Percentiles rank a stretch among this genome's conserved stretches.
These are phyloP conservation scores for Yarrowia divulgata DNA, from an alignment of 805 yeast species.

Conservation along the genomic window DNA sequence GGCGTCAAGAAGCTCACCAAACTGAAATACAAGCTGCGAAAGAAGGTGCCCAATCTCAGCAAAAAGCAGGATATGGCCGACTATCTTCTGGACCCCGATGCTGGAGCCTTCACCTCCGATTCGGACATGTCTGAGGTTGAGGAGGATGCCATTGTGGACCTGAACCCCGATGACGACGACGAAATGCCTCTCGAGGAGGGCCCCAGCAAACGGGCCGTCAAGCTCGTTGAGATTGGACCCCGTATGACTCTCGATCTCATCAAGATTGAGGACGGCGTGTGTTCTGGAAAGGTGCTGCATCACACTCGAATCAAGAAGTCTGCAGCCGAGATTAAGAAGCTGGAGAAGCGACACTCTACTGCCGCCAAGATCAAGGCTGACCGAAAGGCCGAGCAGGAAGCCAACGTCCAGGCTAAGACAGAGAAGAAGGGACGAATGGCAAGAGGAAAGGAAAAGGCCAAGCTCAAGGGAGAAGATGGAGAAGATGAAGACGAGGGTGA, in stretches of 20 bases:
- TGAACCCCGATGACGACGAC: constrained; percentile 36
- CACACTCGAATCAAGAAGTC: constrained; percentile 76
- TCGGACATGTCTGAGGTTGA: constrained; percentile 74
- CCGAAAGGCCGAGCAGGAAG: constrained; percentile 80
- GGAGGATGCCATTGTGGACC: constrained; percentile 55
- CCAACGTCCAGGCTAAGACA: constrained; percentile 73
- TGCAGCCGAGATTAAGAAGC: constrained; percentile 61
- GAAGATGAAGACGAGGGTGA: constrained; percentile 39
- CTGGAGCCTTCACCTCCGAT: constrained; percentile 83
- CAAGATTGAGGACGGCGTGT: constrained; percentile 92
- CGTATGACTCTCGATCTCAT: constrained; percentile 75
- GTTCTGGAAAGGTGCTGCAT: constrained; percentile 85
- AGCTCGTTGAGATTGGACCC: constrained; percentile 92
- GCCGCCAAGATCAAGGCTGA: constrained; percentile 68
- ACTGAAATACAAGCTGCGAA: constrained; percentile 66
- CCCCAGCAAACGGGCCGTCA: constrained; percentile 78
- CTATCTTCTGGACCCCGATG: constrained; percentile 79
- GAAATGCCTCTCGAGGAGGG: constrained; percentile 33
- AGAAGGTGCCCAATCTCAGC: constrained; percentile 72
- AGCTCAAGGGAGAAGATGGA: constrained; percentile 46
- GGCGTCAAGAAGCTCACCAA: constrained; percentile 74
- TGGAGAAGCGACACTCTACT: constrained; percentile 72
- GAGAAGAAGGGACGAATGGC: constrained; percentile 73
- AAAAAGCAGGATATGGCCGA: constrained; percentile 80
- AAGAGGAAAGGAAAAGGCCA: constrained; percentile 56